A percentile compares a stretch with the other conserved stretches of the same genome.
Evolutionary conservation across 768 basidiomycete genomes (phyloP).

Genomic region (Lactarius evosmus): DNA sequence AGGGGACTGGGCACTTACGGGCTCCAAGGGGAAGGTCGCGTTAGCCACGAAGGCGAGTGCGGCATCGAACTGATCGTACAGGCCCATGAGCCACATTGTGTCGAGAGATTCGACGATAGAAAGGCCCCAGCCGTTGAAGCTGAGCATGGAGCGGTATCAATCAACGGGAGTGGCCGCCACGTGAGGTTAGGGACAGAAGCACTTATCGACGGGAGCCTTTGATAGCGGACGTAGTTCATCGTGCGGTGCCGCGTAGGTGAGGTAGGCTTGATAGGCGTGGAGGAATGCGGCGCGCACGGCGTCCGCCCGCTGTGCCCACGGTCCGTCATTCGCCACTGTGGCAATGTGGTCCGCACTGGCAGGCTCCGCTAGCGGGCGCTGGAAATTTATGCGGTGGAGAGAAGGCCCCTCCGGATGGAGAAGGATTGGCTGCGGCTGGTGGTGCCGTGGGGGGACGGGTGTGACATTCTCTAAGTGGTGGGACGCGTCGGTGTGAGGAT

Average conservation of each 20-base stretch:
- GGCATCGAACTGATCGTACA: constrained; percentile 64
- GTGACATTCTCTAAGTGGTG: not conserved
- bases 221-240: constrained; percentile 62
- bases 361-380: not conserved
- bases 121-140: constrained; percentile 80
- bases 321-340: too few relatives aligned
- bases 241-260: constrained; percentile 52
- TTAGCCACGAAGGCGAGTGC: constrained; percentile 54
- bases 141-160: constrained; percentile 33
- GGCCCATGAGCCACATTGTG: constrained; percentile 78
- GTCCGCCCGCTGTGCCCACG: constrained; percentile 52
- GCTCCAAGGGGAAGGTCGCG: constrained; percentile 47
- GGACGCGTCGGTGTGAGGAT: not conserved
- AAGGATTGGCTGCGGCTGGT: not conserved
- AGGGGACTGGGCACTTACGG: too few relatives aligned
- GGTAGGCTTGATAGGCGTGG: constrained; percentile 66
- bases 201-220: constrained; percentile 51
- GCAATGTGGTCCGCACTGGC: too few relatives aligned
- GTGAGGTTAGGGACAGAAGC: constrained; percentile 18
- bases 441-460: not conserved
- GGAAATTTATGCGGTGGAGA: not conserved
- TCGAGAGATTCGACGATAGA: constrained; percentile 81
- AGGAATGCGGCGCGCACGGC: constrained; percentile 60
- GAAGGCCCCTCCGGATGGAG: too few relatives aligned
- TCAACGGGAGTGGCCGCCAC: not conserved